Conservation (phyloP, 2,329 filamentous ascomycete species). For the Sarocladium strictum region DNA sequence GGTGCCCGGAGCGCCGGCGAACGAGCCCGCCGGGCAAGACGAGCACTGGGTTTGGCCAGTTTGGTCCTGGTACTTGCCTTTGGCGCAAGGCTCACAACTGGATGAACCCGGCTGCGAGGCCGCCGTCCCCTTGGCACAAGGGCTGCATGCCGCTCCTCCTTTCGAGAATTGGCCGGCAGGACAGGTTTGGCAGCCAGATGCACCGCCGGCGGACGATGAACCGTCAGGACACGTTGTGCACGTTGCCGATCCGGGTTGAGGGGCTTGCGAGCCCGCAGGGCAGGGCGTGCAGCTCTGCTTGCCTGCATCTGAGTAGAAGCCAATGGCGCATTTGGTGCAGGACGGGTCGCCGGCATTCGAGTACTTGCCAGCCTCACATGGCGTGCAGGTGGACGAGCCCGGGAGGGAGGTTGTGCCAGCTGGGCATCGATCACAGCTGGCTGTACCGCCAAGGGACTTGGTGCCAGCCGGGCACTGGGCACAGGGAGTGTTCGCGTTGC, state of each 20-base stretch:
- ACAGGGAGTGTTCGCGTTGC: neutral
- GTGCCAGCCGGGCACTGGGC: neutral
- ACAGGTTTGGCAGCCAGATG: neutral
- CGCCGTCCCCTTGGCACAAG: neutral
- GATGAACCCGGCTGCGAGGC: neutral
- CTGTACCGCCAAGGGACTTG: neutral
- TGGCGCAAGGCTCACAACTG: neutral
- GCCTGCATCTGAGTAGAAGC: neutral
- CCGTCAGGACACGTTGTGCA: conserved; percentile 2
- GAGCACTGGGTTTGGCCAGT: neutral
- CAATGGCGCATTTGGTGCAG: neutral
- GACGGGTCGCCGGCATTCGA: neutral
- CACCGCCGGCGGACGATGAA: neutral
- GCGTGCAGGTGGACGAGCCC: neutral
- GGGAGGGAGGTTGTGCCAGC: neutral
- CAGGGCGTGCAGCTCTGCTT: neutral
- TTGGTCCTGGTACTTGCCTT: neutral
- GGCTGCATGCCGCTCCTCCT: neutral
- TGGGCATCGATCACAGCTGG: neutral
- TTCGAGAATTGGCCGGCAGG: neutral
- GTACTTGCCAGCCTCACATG: neutral
- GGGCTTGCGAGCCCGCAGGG: neutral
- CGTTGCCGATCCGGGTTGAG: neutral
- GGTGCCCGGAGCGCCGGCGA: neutral
- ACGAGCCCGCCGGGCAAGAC: neutral